Conservation (phyloP, 2,329 filamentous ascomycete species). For the Pseudocercospora vitis region DNA sequence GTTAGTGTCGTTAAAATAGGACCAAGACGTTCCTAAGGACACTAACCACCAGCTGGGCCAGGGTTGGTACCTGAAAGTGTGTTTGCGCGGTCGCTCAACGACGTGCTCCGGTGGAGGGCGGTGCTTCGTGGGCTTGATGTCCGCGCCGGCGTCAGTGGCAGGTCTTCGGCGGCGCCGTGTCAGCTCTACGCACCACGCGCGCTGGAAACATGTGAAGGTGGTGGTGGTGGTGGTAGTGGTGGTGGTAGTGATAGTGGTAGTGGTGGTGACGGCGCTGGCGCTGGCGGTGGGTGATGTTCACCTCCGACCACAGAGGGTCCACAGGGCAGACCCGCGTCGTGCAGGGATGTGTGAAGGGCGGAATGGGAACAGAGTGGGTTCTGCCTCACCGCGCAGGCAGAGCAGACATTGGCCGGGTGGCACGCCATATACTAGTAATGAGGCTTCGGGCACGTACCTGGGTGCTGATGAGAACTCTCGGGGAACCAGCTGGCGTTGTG, state of each 20-base stretch:
- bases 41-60: not conserved
- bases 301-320: not conserved
- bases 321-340: not conserved
- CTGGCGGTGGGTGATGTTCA: not conserved
- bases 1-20: slow-evolving; percentile 6
- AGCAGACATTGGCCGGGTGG: not conserved
- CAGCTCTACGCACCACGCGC: no score
- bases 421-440: not conserved
- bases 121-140: slow-evolving; percentile 11
- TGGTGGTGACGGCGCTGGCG: no score
- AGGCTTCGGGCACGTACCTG: slow-evolving; percentile 2
- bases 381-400: no score
- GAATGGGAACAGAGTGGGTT: not conserved
- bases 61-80: not conserved
- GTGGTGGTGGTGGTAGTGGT: no score
- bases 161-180: no score
- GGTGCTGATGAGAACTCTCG: slow-evolving; percentile 1
- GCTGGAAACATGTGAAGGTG: no score
- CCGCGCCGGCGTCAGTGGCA: slow-evolving; percentile 9
- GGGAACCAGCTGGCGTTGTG: slow-evolving; percentile 1
- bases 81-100: slow-evolving; percentile 14
- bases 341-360: not conserved
- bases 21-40: not conserved
- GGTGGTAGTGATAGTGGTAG: no score
- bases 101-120: slow-evolving; percentile 16